Conservation (phyloP, 2,329 filamentous ascomycete genomes). For the Colletotrichum sp. region DNA sequence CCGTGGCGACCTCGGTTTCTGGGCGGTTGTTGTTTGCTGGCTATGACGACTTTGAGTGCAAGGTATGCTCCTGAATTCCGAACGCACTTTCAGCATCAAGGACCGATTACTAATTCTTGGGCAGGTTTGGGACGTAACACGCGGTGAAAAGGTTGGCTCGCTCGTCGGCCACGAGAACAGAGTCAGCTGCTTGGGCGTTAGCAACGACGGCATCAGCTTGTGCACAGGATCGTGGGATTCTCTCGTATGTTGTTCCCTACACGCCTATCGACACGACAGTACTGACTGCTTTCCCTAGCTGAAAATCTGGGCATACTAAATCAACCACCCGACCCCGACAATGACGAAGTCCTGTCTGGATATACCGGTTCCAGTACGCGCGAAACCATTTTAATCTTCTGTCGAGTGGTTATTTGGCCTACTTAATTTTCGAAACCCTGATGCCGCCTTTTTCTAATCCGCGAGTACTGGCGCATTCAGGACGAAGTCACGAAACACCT, state of each 20-base stretch:
- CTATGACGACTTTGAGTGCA: conserved; percentile 99
- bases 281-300: conserved; percentile 59
- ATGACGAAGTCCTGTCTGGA: conserved; percentile 21
- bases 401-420: conserved; percentile 21
- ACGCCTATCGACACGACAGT: conserved; percentile 53
- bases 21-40: conserved; percentile 94
- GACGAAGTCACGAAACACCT: conserved; percentile 24
- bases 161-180: conserved; percentile 98
- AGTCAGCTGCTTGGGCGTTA: conserved; percentile 97
- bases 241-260: conserved; percentile 71
- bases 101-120: conserved; percentile 15
- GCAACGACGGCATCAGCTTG: conserved; percentile 98
- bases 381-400: conserved; percentile 23
- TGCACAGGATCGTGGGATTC: conserved; percentile 99
- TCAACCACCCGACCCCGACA: not conserved
- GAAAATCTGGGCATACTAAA: conserved; percentile 86
- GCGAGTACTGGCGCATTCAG: conserved; percentile 23
- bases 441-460: conserved; percentile 22
- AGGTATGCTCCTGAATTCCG: conserved; percentile 65
- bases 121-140: conserved; percentile 96
- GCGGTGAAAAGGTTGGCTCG: conserved; percentile 95
- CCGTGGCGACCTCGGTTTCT: conserved; percentile 96
- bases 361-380: conserved; percentile 23
- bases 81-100: not conserved
- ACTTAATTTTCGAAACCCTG: conserved; percentile 23